Evolutionary conservation across 2,329 filamentous ascomycete genomes (phyloP).

Genomic region (Didymellaceae sp.): DNA sequence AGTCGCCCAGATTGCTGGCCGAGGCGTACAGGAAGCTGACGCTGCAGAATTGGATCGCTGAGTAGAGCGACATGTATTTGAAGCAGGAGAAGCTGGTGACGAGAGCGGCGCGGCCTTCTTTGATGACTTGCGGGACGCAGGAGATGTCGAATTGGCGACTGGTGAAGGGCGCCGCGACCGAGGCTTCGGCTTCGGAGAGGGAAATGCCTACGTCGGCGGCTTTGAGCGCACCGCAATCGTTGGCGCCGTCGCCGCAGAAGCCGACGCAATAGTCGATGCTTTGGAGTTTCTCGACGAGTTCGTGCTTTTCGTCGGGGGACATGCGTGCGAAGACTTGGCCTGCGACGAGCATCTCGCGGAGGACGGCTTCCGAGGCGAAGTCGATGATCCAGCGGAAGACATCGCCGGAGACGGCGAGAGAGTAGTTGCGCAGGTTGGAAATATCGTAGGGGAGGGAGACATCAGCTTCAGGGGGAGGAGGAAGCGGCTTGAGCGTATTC

Average conservation of each 20-base stretch:
- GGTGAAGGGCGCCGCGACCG: conserved; percentile 97
- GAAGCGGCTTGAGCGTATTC: conserved; percentile 78
- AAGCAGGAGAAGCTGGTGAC: conserved; percentile 99
- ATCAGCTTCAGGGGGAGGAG: conserved; percentile 74
- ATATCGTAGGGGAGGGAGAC: conserved; percentile 86
- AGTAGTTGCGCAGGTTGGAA: conserved; percentile 81
- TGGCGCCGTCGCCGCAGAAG: conserved; percentile 96
- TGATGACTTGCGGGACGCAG: conserved; percentile 90
- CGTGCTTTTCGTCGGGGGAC: conserved; percentile 98
- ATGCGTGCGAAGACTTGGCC: conserved; percentile 97
- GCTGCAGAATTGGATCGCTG: conserved; percentile 97
- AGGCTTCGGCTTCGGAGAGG: conserved; percentile 94
- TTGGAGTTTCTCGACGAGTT: conserved; percentile 95
- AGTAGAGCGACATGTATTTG: conserved; percentile 99
- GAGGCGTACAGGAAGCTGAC: conserved; percentile 96
- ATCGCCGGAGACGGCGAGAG: conserved; percentile 87
- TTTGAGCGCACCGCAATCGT: conserved; percentile 96
- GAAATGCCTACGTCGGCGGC: conserved; percentile 98
- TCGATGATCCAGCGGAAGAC: conserved; percentile 97
- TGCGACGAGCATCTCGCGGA: conserved; percentile 85
- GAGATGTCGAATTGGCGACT: conserved; percentile 95
- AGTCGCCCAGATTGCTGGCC: conserved; percentile 93
- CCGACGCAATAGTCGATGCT: conserved; percentile 94
- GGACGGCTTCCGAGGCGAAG: conserved; percentile 79
- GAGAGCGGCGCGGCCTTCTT: conserved; percentile 89